Base-by-base conservation (phyloP, 2,329 filamentous ascomycete species). In the Paraconiothyrium sp. region DNA sequence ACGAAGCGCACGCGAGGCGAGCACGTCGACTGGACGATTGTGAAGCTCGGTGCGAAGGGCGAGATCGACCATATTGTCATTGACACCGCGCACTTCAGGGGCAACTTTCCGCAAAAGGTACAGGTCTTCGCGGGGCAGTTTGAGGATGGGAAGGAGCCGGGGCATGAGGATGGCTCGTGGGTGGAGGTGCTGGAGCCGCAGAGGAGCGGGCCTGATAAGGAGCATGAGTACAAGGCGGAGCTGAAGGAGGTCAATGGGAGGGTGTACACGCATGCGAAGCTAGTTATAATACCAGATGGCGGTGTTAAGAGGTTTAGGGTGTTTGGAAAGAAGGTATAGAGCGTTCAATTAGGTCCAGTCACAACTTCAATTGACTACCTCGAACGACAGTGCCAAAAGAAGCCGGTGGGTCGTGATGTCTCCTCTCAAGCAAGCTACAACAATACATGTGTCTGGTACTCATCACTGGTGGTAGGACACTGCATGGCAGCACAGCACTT, bases 251-350 rank as follows among this genome's bases (percentile, higher is more conserved):
- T 88, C 20, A 81, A 84, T 67, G 87, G 88, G 41, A 84, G 83
- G 74, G 81, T 83, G 2, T 91, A 92, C 72, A 93, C 91, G 13
- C 93, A 95, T 80, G 89, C 94, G 24, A 97, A 97, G 85, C 83
- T 98, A 76, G 91, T 92, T 37, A 95, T 97, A 76, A 92, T 97
- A 69, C 94, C 94, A 0, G 94, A 98, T 78, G 94, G 94, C 37
- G 94, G 94, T 27, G 91, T 97, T 2, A 97, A 97, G 87, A 84
- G 94, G 66, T 86, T 97, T 67, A 87, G 93, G 49, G 88, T 94
- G 1, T 89, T 92, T 77, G 92, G 90, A 2, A 88, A 85, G 66
- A 73, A 67, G 59, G 64, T 66, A 10, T 72, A 54, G 63, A 60
- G 49, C 41, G 41, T 16, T 30, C 1, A 1, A 20, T 20, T 20